Conservation (phyloP, 2,329 filamentous ascomycete species). For the Pseudogymnoascus sp. region DNA sequence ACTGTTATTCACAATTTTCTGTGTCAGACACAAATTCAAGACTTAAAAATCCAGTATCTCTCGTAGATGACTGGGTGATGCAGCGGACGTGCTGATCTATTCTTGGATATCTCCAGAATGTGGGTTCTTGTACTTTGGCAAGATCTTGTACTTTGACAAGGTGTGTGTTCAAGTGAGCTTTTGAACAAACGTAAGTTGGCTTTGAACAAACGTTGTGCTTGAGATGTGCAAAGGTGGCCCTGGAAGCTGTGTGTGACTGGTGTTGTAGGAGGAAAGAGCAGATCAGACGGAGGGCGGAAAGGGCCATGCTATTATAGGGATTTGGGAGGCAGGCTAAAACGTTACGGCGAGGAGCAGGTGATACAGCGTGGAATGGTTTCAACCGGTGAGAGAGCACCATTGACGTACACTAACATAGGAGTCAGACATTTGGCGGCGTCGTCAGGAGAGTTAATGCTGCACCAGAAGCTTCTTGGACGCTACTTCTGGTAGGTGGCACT, state of each 20-base stretch:
- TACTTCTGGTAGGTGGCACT: background rate
- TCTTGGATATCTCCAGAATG: background rate
- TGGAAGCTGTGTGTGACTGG: background rate
- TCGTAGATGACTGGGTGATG: background rate
- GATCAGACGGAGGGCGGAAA: background rate
- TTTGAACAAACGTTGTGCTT: background rate
- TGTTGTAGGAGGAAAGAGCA: background rate
- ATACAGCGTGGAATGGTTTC: background rate
- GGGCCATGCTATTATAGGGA: background rate
- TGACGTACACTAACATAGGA: background rate
- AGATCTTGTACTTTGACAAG: background rate
- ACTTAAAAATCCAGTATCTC: background rate
- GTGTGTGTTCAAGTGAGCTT: background rate
- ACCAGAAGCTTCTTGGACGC: background rate
- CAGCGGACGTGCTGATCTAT: background rate
- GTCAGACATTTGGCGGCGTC: background rate
- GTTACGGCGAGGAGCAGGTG: background rate
- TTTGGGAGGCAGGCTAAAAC: background rate
- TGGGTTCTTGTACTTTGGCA: background rate
- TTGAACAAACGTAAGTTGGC: background rate
- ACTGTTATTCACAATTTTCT: background rate
- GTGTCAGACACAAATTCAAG: slow-evolving; percentile 2
- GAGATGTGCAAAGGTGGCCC: background rate
- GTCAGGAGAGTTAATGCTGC: background rate
- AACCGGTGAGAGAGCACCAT: background rate